Base-by-base conservation (phyloP, 768 basidiomycete genomes). In the Podaxis mareebaensis region DNA sequence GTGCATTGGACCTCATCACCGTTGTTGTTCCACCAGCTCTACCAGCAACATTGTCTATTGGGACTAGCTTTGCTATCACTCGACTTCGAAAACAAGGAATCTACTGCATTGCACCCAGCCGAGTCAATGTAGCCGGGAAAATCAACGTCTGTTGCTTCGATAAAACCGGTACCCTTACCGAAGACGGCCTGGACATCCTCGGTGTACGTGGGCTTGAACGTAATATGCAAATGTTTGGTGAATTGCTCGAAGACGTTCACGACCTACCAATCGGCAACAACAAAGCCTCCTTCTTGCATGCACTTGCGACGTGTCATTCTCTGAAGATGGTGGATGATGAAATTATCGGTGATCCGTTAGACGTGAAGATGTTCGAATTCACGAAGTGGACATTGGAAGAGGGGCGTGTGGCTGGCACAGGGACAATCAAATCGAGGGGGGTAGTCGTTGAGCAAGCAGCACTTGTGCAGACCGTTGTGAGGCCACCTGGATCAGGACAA, bases 111-210 rank as follows among this genome's bases (percentile, higher is more conserved):
- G 95, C 97, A 0, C 97, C 97, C 0, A 95, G 89, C 67, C 81
- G 97, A 53, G 92, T 99, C 69, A 99, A 99, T 69, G 86, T 99
- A 52, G 93, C 88, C 1, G 97, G 97, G 10, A 96, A 97, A 77
- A 81, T 99, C 77, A 98, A 99, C 67, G 90, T 99, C 10, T 95
- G 95, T 69, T 98, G 96, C 72, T 99, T 99, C 70, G 97, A 99
- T 80, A 99, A 99, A 78, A 99, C 97, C 1, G 97, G 97, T 7
- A 99, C 97, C 8, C 82, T 99, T 24, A 99, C 97, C 1, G 97
- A 99, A 75, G 97, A 99, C 67, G 97, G 96, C 0, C 81, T 99
- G 54, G 97, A 99, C 72, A 95, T 99, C 51, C 88, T 99, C 52
- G 97, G 97, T 15, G 90, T 97, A 17, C 90, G 96, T 51, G 87